Percentiles rank a stretch among this genome's conserved stretches.
phyloP scores from a whole-genome alignment of 2,329 filamentous ascomycete species.

The Colletotrichum tofieldiae region DNA sequence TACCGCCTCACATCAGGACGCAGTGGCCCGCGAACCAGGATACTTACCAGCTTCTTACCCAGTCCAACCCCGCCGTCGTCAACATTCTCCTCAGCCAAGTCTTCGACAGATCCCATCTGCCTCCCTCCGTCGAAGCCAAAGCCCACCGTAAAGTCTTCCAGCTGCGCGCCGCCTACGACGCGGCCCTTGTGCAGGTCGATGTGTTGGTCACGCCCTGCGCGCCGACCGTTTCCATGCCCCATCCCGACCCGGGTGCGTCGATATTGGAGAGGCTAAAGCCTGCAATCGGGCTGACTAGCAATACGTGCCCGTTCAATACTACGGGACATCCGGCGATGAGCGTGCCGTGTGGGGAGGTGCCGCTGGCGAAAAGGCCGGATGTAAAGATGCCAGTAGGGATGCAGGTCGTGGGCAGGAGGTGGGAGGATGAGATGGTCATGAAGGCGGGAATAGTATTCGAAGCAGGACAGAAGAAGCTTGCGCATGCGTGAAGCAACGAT shows the following conservation, averaged over 20 bases:
- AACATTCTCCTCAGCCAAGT: slow-evolving; percentile 54
- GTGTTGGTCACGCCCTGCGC: slow-evolving; percentile 65
- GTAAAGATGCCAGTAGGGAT: slow-evolving; percentile 58
- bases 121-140: slow-evolving; percentile 57
- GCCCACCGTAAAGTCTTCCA: slow-evolving; percentile 62
- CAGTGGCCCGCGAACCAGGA: slow-evolving; percentile 50
- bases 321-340: slow-evolving; percentile 65
- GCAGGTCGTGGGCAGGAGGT: slow-evolving; percentile 51
- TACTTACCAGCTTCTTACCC: slow-evolving; percentile 49
- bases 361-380: slow-evolving; percentile 41
- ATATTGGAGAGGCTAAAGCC: slow-evolving; percentile 59
- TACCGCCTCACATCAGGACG: background rate
- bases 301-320: slow-evolving; percentile 64
- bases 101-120: slow-evolving; percentile 43
- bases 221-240: slow-evolving; percentile 60
- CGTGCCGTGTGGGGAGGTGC: slow-evolving; percentile 1
- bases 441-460: slow-evolving; percentile 51
- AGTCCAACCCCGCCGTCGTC: slow-evolving; percentile 61
- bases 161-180: slow-evolving; percentile 64
- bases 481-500: background rate
- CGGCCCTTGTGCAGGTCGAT: slow-evolving; percentile 59
- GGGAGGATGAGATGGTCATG: slow-evolving; percentile 49
- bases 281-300: slow-evolving; percentile 61
- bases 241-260: slow-evolving; percentile 52
- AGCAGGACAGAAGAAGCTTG: background rate